Evolutionary conservation across 257 asterid genomes (phyloP).

Genomic region (Salvia hispanica): DNA sequence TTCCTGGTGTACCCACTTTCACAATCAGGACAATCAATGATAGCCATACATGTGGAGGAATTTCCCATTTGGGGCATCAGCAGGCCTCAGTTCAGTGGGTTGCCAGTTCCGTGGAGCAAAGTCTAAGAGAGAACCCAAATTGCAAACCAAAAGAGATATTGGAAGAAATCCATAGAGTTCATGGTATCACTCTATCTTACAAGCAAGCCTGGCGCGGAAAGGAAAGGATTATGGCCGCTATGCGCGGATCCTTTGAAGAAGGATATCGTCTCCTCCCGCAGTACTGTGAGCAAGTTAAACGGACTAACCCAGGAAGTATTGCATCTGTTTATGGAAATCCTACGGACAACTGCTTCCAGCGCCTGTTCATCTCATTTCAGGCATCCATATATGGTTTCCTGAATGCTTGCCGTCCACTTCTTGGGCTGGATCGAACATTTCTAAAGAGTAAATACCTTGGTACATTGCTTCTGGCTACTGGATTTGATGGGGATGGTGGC

Average conservation of each 20-base stretch:
- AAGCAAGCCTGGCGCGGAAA: conserved; percentile 99
- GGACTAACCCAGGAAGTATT: conserved; percentile 89
- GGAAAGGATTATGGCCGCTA: conserved; percentile 88
- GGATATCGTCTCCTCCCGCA: conserved; percentile 89
- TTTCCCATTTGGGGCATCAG: conserved; percentile 87
- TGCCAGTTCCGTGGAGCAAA: conserved; percentile 89
- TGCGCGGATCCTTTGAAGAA: conserved; percentile 97
- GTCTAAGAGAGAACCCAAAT: conserved; percentile 79
- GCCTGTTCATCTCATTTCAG: conserved; percentile 81
- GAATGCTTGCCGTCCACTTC: conserved; percentile 91
- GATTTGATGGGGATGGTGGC: conserved; percentile 92
- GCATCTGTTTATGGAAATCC: conserved; percentile 78
- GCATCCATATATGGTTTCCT: conserved; percentile 87
- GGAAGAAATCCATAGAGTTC: conserved; percentile 82
- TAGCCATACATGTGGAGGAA: conserved; percentile 85
- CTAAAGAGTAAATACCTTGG: conserved; percentile 90
- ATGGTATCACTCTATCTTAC: conserved; percentile 89
- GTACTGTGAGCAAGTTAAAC: conserved; percentile 86
- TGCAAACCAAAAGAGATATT: conserved; percentile 94
- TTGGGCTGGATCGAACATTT: conserved; percentile 85
- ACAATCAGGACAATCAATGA: conserved; percentile 85
- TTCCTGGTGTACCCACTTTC: conserved; percentile 93
- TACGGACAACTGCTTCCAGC: conserved; percentile 78
- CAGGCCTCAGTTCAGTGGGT: conserved; percentile 99
- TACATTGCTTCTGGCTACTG: conserved; percentile 85